These are phyloP conservation scores for Cicer chorassanicum DNA, from an alignment of 306 rosid species.

Conservation along the genomic window DNA sequence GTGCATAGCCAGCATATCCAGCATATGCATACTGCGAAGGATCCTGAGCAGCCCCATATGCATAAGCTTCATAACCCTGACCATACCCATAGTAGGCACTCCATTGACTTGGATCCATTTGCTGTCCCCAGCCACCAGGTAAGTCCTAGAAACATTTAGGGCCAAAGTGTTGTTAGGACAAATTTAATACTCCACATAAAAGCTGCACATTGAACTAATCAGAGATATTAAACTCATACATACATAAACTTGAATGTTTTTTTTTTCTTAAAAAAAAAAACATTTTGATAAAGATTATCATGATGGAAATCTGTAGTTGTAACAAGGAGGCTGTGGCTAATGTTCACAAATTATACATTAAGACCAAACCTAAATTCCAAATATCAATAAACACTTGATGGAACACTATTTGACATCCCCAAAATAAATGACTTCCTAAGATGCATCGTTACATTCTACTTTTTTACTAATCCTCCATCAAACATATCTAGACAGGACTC, in stretches of 20 bases:
- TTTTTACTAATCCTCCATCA: slow-evolving; percentile 10
- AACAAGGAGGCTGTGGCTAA: slow-evolving; percentile 8
- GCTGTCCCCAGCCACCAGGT: slow-evolving; percentile 76
- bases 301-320: slow-evolving; percentile 22
- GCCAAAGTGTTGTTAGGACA: slow-evolving; percentile 26
- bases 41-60: slow-evolving; percentile 79
- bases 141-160: slow-evolving; percentile 57
- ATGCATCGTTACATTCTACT: neutral
- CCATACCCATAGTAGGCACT: slow-evolving; percentile 81
- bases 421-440: slow-evolving; percentile 6
- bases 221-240: slow-evolving; percentile 19
- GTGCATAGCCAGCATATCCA: slow-evolving; percentile 80
- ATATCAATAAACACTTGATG: neutral
- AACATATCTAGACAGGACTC: neutral
- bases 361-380: slow-evolving; percentile 18
- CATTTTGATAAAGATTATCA: neutral
- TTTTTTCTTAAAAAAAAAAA: neutral
- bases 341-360: slow-evolving; percentile 9
- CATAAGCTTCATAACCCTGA: slow-evolving; percentile 86
- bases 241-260: neutral
- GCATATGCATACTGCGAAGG: slow-evolving; percentile 77
- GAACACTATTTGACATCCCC: slow-evolving; percentile 30
- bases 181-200: neutral
- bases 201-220: slow-evolving; percentile 22
- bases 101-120: slow-evolving; percentile 87